phyloP scores from a whole-genome alignment of 2,329 filamentous ascomycete genomes.

The Dendrostoma leiphaemia region DNA sequence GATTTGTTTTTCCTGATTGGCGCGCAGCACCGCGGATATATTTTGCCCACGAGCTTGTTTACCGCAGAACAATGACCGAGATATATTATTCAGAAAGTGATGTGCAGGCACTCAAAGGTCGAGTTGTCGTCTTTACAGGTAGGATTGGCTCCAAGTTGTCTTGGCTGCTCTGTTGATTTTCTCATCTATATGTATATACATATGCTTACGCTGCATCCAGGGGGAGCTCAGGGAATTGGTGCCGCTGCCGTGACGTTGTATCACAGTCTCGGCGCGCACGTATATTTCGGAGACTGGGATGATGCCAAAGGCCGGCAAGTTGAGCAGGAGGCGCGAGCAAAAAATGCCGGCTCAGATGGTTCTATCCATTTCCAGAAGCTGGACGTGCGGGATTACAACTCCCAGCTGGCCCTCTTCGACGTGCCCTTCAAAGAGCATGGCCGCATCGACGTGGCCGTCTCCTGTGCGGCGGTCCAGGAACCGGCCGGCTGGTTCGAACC shows the following conservation, averaged over 20 bases:
- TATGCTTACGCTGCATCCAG: slow-evolving; percentile 5
- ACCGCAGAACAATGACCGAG: slow-evolving; percentile 18
- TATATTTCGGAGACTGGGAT: slow-evolving; percentile 28
- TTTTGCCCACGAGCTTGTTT: too few species aligned
- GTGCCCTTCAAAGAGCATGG: slow-evolving; percentile 41
- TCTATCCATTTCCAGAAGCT: slow-evolving; percentile 36
- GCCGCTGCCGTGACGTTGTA: slow-evolving; percentile 24
- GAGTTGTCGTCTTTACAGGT: slow-evolving; percentile 23
- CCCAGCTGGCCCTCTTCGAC: slow-evolving; percentile 45
- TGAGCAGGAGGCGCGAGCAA: slow-evolving; percentile 12
- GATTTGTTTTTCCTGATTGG: too few species aligned
- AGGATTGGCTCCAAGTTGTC: too few species aligned
- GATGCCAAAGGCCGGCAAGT: slow-evolving; percentile 20
- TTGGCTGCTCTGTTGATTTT: too few species aligned
- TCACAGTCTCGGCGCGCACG: slow-evolving; percentile 23
- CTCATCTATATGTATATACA: not conserved
- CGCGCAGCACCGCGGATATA: too few species aligned
- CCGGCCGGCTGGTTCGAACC: slow-evolving; percentile 43
- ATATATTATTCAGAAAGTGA: slow-evolving; percentile 15
- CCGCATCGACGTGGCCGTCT: slow-evolving; percentile 46
- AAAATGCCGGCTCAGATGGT: slow-evolving; percentile 15
- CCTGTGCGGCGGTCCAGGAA: slow-evolving; percentile 43
- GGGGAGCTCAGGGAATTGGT: slow-evolving; percentile 27
- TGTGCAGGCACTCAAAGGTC: slow-evolving; percentile 17
- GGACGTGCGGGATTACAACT: slow-evolving; percentile 45